Base-by-base conservation (phyloP, 306 rosid genomes). In the Vigna reflexopilosa region DNA sequence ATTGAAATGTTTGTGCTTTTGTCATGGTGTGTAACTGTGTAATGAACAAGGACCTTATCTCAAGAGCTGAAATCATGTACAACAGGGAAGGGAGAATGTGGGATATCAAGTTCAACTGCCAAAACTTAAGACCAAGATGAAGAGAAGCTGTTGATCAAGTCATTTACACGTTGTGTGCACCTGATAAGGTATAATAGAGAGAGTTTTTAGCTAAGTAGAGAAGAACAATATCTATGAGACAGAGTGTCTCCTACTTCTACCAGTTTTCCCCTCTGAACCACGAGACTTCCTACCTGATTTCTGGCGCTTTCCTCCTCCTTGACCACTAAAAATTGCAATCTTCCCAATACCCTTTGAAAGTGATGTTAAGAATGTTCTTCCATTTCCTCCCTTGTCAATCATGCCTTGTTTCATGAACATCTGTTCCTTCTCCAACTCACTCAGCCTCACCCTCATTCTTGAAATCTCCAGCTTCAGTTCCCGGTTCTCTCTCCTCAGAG, bases 371-470 rank as follows among this genome's bases (percentile, higher is more conserved):
- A 93, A 88, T 7, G 97, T 91, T 61, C 82, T 89, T 64, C 93
- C 93, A 73, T 88, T 84, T 56, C 89, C 93, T 34, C 82, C 82
- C 76, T 88, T 91, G 45, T 81, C 91, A 72, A 90, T 81, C 91
- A 93, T 90, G 20, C 96, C 98, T 77, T 92, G 91, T 81, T 90
- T 94, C 96, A 94, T 94, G 54, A 67, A 83, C 81, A 81, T 72
- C 55, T 94, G 98, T 66, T 91, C 97, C 78, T 91, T 94, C 93
- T 94, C 97, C 88, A 94, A 83, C 86, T 94, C 97, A 30, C 91
- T 94, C 16, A 94, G 85, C 82, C 98, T 91, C 86, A 91, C 90
- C 70, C 97, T 72, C 97, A 94, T 86, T 76, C 97, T 83, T 0
- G 98, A 87, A 63, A 91, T 86, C 85, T 94, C 98, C 22, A 90